phyloP scores from a whole-genome alignment of 2,329 filamentous ascomycete genomes.

The Phialophora macrospora region DNA sequence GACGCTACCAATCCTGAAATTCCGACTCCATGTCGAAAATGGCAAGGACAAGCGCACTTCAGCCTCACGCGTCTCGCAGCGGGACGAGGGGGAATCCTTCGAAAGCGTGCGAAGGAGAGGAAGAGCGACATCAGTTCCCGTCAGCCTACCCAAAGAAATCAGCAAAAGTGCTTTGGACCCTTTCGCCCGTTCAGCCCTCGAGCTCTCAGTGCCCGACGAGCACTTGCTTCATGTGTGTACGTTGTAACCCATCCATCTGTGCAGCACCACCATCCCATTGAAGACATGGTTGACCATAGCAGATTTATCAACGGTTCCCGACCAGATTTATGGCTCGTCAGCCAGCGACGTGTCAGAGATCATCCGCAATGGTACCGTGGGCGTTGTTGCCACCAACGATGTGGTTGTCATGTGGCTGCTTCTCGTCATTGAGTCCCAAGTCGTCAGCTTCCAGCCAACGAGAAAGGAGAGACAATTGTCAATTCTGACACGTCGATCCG shows the following conservation, averaged over 20 bases:
- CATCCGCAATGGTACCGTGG: conserved; percentile 5
- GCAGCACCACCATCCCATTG: background rate
- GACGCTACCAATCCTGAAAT: conserved; percentile 5
- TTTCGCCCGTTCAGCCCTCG: conserved; percentile 8
- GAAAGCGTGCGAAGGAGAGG: background rate
- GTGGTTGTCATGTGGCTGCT: conserved; percentile 18
- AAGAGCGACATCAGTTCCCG: background rate
- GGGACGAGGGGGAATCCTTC: background rate
- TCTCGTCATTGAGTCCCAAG: conserved; percentile 21
- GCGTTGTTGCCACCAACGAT: conserved; percentile 10
- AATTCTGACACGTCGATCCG: conserved; percentile 6
- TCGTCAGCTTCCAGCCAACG: conserved; percentile 20
- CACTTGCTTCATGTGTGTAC: conserved; percentile 22
- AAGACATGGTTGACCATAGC: background rate
- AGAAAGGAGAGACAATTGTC: conserved; percentile 19
- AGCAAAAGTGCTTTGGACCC: conserved; percentile 25
- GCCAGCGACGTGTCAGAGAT: conserved; percentile 10
- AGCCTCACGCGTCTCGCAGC: background rate
- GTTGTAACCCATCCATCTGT: background rate
- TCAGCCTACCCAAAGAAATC: conserved; percentile 13
- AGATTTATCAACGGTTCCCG: conserved; percentile 20
- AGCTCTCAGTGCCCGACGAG: conserved; percentile 21
- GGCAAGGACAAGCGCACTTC: background rate
- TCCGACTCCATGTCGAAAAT: background rate
- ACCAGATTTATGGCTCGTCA: conserved; percentile 18